Evolutionary conservation across 208 protist genomes (phyloP).

Genomic region (Acanthamoeba triangularis): DNA sequence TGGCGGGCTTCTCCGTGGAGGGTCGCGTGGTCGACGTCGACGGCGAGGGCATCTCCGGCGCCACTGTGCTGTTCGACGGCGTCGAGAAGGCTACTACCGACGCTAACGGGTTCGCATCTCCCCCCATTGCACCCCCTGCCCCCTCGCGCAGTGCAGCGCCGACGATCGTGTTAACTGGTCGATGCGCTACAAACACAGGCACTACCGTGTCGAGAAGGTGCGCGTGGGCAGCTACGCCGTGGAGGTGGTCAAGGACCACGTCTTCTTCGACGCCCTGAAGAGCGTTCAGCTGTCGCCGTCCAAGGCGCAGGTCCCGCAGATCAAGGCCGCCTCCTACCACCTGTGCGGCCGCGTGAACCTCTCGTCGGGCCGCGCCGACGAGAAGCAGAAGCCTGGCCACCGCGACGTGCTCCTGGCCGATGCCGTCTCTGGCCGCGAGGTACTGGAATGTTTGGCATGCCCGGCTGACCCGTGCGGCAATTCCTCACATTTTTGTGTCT

Average conservation of each 20-base stretch:
- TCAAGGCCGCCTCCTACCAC: constrained; percentile 53
- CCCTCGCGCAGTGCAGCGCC: not conserved
- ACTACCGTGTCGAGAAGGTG: constrained; percentile 75
- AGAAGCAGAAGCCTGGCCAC: constrained; percentile 10
- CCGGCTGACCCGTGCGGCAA: too few species aligned
- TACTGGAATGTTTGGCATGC: not conserved
- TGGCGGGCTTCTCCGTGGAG: constrained; percentile 72
- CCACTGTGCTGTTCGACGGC: constrained; percentile 71
- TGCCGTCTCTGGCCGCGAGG: not conserved
- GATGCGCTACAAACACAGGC: not conserved
- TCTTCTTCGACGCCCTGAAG: constrained; percentile 73
- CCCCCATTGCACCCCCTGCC: not conserved
- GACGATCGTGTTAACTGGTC: too few species aligned
- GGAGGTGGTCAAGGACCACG: constrained; percentile 67
- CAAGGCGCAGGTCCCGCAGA: constrained; percentile 43
- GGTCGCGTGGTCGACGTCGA: constrained; percentile 67
- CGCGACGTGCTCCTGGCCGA: constrained; percentile 42
- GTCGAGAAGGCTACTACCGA: constrained; percentile 65
- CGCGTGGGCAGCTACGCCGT: constrained; percentile 53
- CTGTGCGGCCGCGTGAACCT: constrained; percentile 54
- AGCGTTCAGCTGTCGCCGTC: constrained; percentile 44
- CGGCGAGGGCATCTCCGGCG: constrained; percentile 37
- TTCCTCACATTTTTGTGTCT: not conserved
- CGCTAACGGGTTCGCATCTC: not conserved
- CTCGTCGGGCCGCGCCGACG: constrained; percentile 7